Evolutionary conservation across 495 filamentous ascomycete species (phyloP), one percentile per base, ranked within the genome.

Genomic region (Tuber indicum): DNA sequence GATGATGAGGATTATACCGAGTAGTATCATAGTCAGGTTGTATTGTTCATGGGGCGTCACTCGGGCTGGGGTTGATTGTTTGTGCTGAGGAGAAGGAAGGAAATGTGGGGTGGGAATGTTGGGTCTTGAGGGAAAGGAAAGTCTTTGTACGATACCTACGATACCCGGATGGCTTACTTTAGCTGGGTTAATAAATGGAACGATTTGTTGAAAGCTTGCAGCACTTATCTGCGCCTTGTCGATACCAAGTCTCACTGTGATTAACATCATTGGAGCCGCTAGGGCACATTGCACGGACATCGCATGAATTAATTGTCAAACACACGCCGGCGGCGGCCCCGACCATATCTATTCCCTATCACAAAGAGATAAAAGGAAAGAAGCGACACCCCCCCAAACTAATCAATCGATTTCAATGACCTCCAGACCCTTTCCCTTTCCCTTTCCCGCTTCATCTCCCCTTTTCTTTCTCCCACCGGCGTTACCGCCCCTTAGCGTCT

Each of bases 401-500:
- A 58, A 26, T 78, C 44, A 83, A 78, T 83, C 81, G 71, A 83
- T 78, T 47, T 83, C 81, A 62, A 83, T 74, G 62, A 82, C 66
- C 42, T 76, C 79, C 2, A 41, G 26, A 43, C 46, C 79, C 41
- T 72, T 78, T 39, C 72, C 77, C 39, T 76, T 82, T 26, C 73
- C 74, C 39, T 82, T 78, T 0, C 42, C 76, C 17, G 43, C 58
- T 1, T 79, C 72, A 47, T 82, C 80, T 2, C 79, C 81, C 58
- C 76, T 81, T 58, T 81, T 70, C 73, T 83, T 83, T 70, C 78
- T 81, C 21, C 70, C 75, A 16, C 46, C 75, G 1, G 69, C 73
- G 5, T 87, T 87, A 23, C 88, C 90, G 8, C 89, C 89, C 71
- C 94, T 86, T 42, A 98, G 83, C n/a, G 93, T 95, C 84, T 97